phyloP scores from a whole-genome alignment of 2,329 filamentous ascomycete species.

The Cladosporium sp. region DNA sequence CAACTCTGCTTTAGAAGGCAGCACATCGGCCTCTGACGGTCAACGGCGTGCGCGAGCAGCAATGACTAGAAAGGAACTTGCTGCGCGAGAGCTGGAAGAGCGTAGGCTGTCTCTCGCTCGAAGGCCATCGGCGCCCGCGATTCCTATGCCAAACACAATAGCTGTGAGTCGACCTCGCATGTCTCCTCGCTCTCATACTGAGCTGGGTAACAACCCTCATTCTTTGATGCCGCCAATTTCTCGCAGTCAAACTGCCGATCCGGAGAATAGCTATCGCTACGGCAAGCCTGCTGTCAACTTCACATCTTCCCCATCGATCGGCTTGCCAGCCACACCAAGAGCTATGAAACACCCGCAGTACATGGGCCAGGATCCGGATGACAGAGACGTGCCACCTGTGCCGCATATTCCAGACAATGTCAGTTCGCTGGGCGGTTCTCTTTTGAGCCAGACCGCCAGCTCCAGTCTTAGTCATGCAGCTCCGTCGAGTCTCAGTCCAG shows the following conservation, averaged over 20 bases:
- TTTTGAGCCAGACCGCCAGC: constrained; percentile 30
- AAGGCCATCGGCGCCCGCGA: constrained; percentile 72
- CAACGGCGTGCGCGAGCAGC: neutral
- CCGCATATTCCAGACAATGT: constrained; percentile 53
- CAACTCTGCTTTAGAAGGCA: no score
- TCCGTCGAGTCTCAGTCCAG: constrained; percentile 25
- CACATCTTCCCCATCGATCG: constrained; percentile 57
- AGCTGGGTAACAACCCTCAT: constrained; percentile 43
- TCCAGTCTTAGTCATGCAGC: constrained; percentile 6
- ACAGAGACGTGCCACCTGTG: constrained; percentile 49
- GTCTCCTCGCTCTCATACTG: constrained; percentile 32
- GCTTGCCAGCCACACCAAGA: constrained; percentile 84
- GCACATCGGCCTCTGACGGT: no score
- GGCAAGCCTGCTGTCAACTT: constrained; percentile 36
- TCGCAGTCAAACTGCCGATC: constrained; percentile 64
- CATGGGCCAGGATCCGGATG: constrained; percentile 53
- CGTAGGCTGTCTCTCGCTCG: constrained; percentile 78
- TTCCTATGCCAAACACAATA: constrained; percentile 66
- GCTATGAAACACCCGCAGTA: constrained; percentile 81
- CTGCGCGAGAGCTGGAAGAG: constrained; percentile 80
- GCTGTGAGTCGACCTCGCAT: constrained; percentile 38
- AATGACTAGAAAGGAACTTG: constrained; percentile 41
- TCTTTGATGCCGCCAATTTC: constrained; percentile 37
- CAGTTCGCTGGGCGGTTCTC: constrained; percentile 28
- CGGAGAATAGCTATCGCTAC: constrained; percentile 42